Base-by-base conservation (phyloP, 164 flowering plant genomes). In the Dillenia turbinata region DNA sequence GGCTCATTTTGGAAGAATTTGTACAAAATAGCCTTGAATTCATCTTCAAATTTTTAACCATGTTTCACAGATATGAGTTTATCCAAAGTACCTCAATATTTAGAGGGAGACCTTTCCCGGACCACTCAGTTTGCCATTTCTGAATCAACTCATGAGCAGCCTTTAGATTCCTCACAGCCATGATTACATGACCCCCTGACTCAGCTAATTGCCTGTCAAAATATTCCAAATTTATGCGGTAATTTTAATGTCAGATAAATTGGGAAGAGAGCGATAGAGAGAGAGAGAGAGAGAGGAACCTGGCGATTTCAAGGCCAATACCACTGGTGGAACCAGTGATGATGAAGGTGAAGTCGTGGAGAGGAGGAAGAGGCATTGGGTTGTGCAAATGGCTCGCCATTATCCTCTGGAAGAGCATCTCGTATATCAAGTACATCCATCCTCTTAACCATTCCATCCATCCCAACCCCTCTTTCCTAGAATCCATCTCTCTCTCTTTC, bases 81-180 rank as follows among this genome's bases (percentile, higher is more conserved):
- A 26, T 33, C 40, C 40, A 33, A 33, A 14, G 43, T 72, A 93
- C 98, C 95, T 94, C 96, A 63, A 91, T 70, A 71, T 91, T 85
- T 52, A 91, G 84, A 62, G 94, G 96, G 17, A 90, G 85, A 56
- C 91, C 89, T 62, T 57, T 60, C 44, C 87, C 95, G 44, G 86
- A 78, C 86, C 86, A 81, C 45, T 89, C 89, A 52, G 55, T 66
- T 66, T 90, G 95, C 98, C 97, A 89, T 56, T 78, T 85, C 66
- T 80, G 85, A 56, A 87, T 84, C 80, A 92, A 72, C 6, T 80
- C 96, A 33, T 76, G 69, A 69, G 92, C 97, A 12, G 81, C 86
- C 72, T 83, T 79, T 0, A 86, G 49, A 33, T 89, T 91, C 70
- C 97, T 83, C 24, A 89, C 96, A 0, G 98, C 98, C 98, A 94